Percentiles rank a stretch among this genome's conserved stretches.
Evolutionary conservation across 345 rosid species (phyloP).

Genomic region (Sisymbrium irio): DNA sequence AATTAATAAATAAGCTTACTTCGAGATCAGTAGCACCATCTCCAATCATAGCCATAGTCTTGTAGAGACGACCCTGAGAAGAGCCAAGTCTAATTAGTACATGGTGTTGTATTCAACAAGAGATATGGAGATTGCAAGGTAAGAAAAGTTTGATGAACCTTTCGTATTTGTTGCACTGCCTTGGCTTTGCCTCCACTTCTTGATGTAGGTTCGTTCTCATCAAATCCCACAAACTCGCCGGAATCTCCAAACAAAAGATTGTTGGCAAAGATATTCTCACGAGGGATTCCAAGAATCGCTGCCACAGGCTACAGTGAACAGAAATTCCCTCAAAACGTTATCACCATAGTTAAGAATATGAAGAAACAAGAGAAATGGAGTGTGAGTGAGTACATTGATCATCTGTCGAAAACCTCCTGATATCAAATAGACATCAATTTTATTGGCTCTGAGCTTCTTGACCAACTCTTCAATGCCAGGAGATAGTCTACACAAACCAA

Average conservation of each 20-base stretch:
- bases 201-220: constrained; percentile 85
- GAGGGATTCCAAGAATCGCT: constrained; percentile 77
- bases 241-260: constrained; percentile 64
- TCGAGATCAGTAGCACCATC: constrained; percentile 99
- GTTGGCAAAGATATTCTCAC: constrained; percentile 83
- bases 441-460: constrained; percentile 66
- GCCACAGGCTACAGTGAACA: constrained; percentile 69
- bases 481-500: constrained; percentile 56
- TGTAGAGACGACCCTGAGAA: constrained; percentile 64
- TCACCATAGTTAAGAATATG: constrained; percentile 3
- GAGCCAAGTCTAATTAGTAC: constrained; percentile 6
- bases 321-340: background rate
- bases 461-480: constrained; percentile 79
- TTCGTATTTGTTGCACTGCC: constrained; percentile 82
- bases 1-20: constrained; percentile 39
- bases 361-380: constrained; percentile 3
- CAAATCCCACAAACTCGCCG: constrained; percentile 81
- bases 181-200: constrained; percentile 95
- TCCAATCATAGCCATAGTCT: constrained; percentile 85
- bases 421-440: constrained; percentile 65
- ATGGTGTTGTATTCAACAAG: constrained; percentile 20
- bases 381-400: constrained; percentile 71
- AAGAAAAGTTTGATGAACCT: constrained; percentile 42
- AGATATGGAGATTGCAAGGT: constrained; percentile 1
- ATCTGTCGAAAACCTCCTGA: constrained; percentile 97